A percentile compares a stretch with the other conserved stretches of the same genome.
Conservation (phyloP, 2,329 filamentous ascomycete genomes). For the Trichophaea hybrida region DNA sequence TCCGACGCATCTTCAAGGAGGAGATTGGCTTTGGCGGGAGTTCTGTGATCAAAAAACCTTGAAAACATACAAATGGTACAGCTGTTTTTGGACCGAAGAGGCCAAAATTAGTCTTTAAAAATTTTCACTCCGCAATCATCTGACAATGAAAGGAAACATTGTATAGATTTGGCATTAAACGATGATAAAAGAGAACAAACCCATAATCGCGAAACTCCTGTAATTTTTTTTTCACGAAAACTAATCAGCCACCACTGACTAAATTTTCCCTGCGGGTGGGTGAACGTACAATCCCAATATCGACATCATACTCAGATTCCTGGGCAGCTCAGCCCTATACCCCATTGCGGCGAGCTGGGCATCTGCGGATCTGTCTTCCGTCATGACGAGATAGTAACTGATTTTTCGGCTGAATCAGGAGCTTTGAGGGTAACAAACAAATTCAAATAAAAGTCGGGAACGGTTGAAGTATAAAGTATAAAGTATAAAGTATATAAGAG, state of each 20-base stretch:
- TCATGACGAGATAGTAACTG: background rate
- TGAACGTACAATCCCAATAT: constrained; percentile 45
- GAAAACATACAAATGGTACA: constrained; percentile 18
- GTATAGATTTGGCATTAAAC: background rate
- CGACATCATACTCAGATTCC: constrained; percentile 54
- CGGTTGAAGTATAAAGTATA: too few species aligned
- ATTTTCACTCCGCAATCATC: background rate
- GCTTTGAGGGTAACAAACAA: too few species aligned
- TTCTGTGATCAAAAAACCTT: background rate
- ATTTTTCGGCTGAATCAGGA: too few species aligned
- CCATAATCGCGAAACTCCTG: constrained; percentile 60
- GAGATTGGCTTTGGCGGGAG: background rate
- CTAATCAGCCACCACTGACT: constrained; percentile 20
- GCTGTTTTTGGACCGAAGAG: constrained; percentile 6
- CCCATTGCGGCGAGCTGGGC: constrained; percentile 51
- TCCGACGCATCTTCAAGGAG: background rate
- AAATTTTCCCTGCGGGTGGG: background rate
- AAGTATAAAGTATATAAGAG: too few species aligned
- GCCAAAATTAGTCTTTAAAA: background rate
- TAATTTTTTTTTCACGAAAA: constrained; percentile 11
- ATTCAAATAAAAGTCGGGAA: too few species aligned
- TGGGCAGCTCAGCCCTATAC: constrained; percentile 51
- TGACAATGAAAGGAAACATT: too few species aligned
- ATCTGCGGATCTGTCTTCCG: constrained; percentile 35
- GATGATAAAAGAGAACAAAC: constrained; percentile 14